Evolutionary conservation across 2,329 filamentous ascomycete genomes (phyloP).

Genomic region (Fusarium circinatum): DNA sequence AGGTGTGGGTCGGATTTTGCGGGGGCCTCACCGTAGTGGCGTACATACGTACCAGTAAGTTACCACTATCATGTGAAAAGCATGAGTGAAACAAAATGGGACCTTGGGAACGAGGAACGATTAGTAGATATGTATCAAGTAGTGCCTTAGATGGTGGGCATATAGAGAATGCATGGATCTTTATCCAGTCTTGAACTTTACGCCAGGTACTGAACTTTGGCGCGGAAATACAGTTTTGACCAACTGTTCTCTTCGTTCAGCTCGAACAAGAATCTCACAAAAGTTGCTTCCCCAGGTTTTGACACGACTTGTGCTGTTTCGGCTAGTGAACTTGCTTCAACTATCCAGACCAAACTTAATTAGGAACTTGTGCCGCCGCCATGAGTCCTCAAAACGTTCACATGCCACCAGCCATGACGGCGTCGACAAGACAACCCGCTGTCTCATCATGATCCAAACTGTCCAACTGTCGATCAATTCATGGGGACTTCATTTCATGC

Average conservation of each 20-base stretch:
- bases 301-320: constrained; percentile 16
- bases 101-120: background rate
- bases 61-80: constrained; percentile 30
- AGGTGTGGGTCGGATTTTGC: constrained; percentile 20
- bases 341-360: constrained; percentile 30
- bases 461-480: constrained; percentile 17
- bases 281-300: constrained; percentile 35
- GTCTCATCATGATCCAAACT: background rate
- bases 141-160: no score
- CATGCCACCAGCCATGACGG: constrained; percentile 26
- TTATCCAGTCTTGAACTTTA: background rate
- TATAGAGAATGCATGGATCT: background rate
- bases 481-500: constrained; percentile 18
- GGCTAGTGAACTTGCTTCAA: constrained; percentile 5
- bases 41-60: background rate
- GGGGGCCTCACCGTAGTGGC: constrained; percentile 11
- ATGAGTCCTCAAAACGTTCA: constrained; percentile 23
- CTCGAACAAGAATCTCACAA: constrained; percentile 6
- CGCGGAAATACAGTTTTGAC: background rate
- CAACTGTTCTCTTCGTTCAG: background rate
- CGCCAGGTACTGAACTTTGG: background rate
- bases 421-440: background rate
- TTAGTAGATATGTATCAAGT: background rate
- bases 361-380: constrained; percentile 34
- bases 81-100: background rate